phyloP scores from a whole-genome alignment of 2,329 filamentous ascomycete species.

The Xylaria sp. region DNA sequence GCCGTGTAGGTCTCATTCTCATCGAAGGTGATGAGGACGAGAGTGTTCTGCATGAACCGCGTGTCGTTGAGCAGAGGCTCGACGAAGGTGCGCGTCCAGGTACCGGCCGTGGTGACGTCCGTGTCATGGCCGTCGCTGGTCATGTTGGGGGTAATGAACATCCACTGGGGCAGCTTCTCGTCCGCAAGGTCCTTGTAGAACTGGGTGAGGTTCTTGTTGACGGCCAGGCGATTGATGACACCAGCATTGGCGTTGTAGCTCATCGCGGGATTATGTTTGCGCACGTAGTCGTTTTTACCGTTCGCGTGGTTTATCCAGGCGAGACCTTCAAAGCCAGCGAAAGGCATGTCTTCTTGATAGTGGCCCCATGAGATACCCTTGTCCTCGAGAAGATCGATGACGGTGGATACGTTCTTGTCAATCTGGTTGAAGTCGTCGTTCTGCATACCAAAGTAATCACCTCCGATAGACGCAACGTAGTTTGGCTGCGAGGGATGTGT shows the following conservation, averaged over 20 bases:
- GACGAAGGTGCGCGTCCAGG: conserved; percentile 75
- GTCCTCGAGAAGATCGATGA: conserved; percentile 75
- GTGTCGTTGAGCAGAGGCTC: conserved; percentile 74
- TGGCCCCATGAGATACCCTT: conserved; percentile 74
- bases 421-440: conserved; percentile 72
- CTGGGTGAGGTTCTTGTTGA: conserved; percentile 78
- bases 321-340: conserved; percentile 75
- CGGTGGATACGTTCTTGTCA: conserved; percentile 70
- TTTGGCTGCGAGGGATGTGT: conserved; percentile 82
- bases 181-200: conserved; percentile 75
- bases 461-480: conserved; percentile 74
- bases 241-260: conserved; percentile 73
- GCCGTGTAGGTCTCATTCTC: conserved; percentile 77
- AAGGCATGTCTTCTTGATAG: conserved; percentile 84
- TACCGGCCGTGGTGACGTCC: conserved; percentile 73
- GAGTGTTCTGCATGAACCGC: conserved; percentile 79
- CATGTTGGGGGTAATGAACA: conserved; percentile 80
- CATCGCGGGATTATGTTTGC: conserved; percentile 80
- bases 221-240: conserved; percentile 67
- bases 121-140: conserved; percentile 81
- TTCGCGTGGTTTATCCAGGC: conserved; percentile 73
- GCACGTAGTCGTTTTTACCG: conserved; percentile 79
- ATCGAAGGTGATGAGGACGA: conserved; percentile 82
- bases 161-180: conserved; percentile 75
- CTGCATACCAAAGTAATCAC: conserved; percentile 79